A percentile compares a stretch with the other conserved stretches of the same genome.
These are phyloP conservation scores for Chlorella ohadii DNA, from an alignment of 139 green algal species.

Conservation along the genomic window DNA sequence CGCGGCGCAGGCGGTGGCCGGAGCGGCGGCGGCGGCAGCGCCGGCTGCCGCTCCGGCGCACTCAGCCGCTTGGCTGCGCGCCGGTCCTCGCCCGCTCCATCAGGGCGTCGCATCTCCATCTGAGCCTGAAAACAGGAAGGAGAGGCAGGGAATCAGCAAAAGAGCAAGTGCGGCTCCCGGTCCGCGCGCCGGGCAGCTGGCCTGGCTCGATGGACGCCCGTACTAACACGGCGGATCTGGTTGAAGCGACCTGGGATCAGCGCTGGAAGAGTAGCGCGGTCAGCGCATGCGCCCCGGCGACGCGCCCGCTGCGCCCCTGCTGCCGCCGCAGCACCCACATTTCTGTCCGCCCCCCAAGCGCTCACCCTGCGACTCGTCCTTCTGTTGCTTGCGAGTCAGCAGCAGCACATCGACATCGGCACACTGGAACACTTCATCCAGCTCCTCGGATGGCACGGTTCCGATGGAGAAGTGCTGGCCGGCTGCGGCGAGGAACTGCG, in stretches of 20 bases:
- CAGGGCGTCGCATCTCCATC: not conserved
- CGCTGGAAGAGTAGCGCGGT: too few relatives aligned
- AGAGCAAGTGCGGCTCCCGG: too few relatives aligned
- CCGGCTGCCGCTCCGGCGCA: not conserved
- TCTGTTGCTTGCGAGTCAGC: not conserved
- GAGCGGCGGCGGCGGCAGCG: not conserved
- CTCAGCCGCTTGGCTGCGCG: not conserved
- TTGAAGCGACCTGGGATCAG: too few relatives aligned
- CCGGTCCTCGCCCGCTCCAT: not conserved
- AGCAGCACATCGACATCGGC: slow-evolving; percentile 62
- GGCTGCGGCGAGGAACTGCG: slow-evolving; percentile 43
- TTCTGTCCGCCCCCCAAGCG: not conserved
- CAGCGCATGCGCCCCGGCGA: too few relatives aligned
- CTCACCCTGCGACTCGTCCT: too few relatives aligned
- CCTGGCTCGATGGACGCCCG: too few relatives aligned
- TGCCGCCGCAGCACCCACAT: not conserved
- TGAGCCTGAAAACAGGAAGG: not conserved
- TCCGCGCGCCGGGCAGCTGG: too few relatives aligned
- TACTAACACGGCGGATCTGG: too few relatives aligned
- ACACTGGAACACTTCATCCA: slow-evolving; percentile 62
- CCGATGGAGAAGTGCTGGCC: slow-evolving; percentile 20
- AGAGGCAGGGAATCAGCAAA: not conserved
- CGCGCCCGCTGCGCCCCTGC: too few relatives aligned
- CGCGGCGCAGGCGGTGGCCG: not conserved
- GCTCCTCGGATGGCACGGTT: slow-evolving; percentile 34